Conservation (phyloP, 345 rosid genomes). For the Ailanthus altissimus region DNA sequence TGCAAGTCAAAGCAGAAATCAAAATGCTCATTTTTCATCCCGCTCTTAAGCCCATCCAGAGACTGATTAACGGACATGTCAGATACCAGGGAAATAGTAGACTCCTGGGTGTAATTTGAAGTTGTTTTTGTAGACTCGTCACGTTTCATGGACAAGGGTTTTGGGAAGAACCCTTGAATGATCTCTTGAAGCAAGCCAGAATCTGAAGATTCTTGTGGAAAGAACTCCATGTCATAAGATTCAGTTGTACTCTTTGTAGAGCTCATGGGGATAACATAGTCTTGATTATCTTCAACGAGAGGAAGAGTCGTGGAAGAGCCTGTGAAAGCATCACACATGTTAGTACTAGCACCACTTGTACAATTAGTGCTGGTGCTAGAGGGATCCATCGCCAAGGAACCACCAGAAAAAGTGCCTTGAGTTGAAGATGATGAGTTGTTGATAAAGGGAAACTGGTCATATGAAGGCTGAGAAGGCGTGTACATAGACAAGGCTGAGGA, state of each 20-base stretch:
- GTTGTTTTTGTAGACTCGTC: conserved; percentile 8
- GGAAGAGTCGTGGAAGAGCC: conserved; percentile 22
- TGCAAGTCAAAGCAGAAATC: conserved; percentile 20
- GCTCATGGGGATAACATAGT: not conserved
- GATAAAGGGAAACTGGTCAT: conserved; percentile 20
- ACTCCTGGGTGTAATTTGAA: not conserved
- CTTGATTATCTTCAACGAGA: conserved; percentile 4
- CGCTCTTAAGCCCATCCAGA: conserved; percentile 17
- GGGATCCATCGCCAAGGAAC: conserved; percentile 4
- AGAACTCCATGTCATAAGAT: conserved; percentile 35
- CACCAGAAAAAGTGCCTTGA: not conserved
- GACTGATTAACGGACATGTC: conserved; percentile 18
- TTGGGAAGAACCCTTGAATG: conserved; percentile 66
- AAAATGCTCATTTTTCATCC: conserved; percentile 19
- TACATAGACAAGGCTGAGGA: conserved; percentile 27
- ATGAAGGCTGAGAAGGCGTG: conserved; percentile 17
- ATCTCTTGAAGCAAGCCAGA: conserved; percentile 86
- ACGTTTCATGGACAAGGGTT: conserved; percentile 32
- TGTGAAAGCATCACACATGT: not conserved
- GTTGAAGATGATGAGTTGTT: conserved; percentile 21
- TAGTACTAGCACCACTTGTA: not conserved
- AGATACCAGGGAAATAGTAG: conserved; percentile 9
- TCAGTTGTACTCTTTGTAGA: not conserved
- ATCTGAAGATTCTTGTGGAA: conserved; percentile 54
- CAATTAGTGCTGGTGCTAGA: not conserved